These are phyloP conservation scores for Panicum miliaceum DNA, from an alignment of 176 grass and related monocot species.

Conservation along the genomic window DNA sequence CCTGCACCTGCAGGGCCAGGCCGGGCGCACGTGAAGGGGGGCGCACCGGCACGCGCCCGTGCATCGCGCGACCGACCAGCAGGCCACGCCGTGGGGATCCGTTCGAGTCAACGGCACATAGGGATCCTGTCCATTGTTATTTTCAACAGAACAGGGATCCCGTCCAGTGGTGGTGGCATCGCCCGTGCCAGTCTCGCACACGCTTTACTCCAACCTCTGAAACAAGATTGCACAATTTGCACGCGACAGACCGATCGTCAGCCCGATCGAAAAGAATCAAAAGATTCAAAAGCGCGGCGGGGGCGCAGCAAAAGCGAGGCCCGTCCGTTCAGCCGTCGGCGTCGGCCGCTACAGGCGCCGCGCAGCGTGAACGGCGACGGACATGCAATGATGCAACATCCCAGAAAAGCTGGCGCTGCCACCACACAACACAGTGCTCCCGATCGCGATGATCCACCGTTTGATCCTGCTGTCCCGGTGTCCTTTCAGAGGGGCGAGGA, in stretches of 20 bases:
- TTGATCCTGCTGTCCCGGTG: neutral
- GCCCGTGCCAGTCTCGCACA: neutral
- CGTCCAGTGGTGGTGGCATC: neutral
- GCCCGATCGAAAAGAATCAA: neutral
- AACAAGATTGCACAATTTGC: neutral
- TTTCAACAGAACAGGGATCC: constrained; percentile 26
- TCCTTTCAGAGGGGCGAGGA: neutral
- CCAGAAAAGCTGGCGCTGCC: neutral
- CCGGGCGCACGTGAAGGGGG: constrained; percentile 5
- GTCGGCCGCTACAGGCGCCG: constrained; percentile 22
- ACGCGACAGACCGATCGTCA: neutral
- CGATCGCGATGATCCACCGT: constrained; percentile 27
- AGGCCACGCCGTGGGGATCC: constrained; percentile 29
- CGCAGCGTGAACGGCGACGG: neutral
- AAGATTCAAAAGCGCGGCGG: neutral
- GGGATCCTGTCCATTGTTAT: constrained; percentile 4
- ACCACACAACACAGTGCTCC: constrained; percentile 29
- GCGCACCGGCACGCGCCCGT: constrained; percentile 29
- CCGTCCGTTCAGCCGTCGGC: constrained; percentile 27
- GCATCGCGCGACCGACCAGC: constrained; percentile 50
- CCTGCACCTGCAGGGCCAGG: neutral
- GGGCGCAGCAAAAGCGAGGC: constrained; percentile 2
- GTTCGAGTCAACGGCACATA: constrained; percentile 44
- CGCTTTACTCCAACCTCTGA: neutral
- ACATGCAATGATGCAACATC: neutral